Conservation (phyloP, 805 yeast species). For the Ogataea saltuana region DNA sequence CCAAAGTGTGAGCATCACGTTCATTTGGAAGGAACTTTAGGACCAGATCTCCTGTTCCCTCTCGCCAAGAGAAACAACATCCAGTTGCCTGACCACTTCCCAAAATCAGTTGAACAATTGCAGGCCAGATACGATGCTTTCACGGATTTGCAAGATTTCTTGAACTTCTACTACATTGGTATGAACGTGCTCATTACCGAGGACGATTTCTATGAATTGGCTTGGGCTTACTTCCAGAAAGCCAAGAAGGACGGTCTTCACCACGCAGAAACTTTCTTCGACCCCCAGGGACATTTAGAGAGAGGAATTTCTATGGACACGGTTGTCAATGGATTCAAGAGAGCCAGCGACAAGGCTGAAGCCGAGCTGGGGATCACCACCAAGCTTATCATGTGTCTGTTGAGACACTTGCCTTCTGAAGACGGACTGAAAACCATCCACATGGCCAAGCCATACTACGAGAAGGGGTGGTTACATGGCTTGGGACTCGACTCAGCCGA, state of each 20-base stretch:
- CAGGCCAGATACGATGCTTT: slow-evolving; percentile 61
- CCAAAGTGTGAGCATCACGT: slow-evolving; percentile 90
- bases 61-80: slow-evolving; percentile 67
- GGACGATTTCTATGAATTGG: slow-evolving; percentile 73
- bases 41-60: slow-evolving; percentile 70
- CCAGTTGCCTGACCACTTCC: slow-evolving; percentile 61
- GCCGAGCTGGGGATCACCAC: slow-evolving; percentile 61
- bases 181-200: slow-evolving; percentile 71
- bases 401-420: slow-evolving; percentile 69
- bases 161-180: slow-evolving; percentile 78
- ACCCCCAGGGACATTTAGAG: slow-evolving; percentile 81
- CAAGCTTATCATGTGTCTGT: slow-evolving; percentile 76
- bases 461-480: slow-evolving; percentile 65
- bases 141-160: slow-evolving; percentile 71
- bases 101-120: slow-evolving; percentile 57
- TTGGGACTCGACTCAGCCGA: slow-evolving; percentile 84
- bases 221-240: slow-evolving; percentile 68
- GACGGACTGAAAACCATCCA: slow-evolving; percentile 60
- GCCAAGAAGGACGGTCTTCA: slow-evolving; percentile 58
- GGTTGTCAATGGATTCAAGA: slow-evolving; percentile 65
- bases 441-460: slow-evolving; percentile 50
- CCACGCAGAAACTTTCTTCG: slow-evolving; percentile 80
- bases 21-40: slow-evolving; percentile 80
- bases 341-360: slow-evolving; percentile 66
- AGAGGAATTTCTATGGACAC: slow-evolving; percentile 60